phyloP scores from a whole-genome alignment of 257 asterid species.

The Solanum habrochaites region DNA sequence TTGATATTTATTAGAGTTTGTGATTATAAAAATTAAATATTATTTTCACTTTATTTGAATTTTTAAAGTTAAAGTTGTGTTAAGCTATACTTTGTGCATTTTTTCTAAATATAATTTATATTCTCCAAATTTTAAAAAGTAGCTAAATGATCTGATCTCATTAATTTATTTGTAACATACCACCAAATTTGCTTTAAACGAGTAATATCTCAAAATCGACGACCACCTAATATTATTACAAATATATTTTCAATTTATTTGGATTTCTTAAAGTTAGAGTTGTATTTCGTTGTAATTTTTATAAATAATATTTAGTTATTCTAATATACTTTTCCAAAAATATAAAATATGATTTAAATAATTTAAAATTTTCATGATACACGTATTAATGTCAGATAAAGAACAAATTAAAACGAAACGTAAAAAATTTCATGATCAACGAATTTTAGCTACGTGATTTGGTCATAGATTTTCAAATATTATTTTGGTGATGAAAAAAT shows the following conservation, averaged over 20 bases:
- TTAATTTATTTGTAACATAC: background rate
- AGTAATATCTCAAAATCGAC: background rate
- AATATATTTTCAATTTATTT: background rate
- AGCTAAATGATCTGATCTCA: background rate
- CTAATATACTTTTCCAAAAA: too few species aligned
- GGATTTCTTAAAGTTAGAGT: background rate
- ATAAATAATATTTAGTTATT: too few species aligned
- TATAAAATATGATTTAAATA: too few species aligned
- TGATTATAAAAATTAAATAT: too few species aligned
- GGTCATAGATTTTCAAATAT: too few species aligned
- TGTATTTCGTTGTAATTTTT: background rate
- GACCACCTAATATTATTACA: background rate
- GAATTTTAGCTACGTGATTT: too few species aligned
- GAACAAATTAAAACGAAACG: background rate
- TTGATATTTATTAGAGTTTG: background rate
- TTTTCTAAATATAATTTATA: too few species aligned
- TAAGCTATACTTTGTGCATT: background rate
- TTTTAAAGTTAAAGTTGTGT: background rate
- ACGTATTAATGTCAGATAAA: too few species aligned
- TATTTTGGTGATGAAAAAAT: too few species aligned
- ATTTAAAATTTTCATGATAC: too few species aligned
- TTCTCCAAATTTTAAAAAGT: too few species aligned
- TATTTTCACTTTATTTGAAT: background rate
- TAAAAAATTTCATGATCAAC: fast-evolving
- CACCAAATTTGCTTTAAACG: too few species aligned